phyloP scores from a whole-genome alignment of 1,284 basidiomycete species.

The Stereum hirsutum region DNA sequence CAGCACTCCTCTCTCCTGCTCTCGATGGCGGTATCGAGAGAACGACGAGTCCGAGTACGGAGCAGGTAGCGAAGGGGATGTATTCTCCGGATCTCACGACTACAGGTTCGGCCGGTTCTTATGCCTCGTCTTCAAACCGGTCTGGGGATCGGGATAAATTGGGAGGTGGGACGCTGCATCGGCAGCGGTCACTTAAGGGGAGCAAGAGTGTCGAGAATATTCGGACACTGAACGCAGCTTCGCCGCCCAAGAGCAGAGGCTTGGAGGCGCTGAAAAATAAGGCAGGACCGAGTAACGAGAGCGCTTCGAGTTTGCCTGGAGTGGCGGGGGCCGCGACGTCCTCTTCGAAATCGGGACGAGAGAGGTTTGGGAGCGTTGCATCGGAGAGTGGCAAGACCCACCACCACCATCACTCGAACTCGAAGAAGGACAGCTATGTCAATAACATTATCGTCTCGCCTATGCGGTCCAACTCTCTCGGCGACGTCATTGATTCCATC shows the following conservation, averaged over 20 bases:
- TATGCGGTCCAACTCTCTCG: conserved; percentile 9
- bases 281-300: conserved; percentile 43
- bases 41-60: conserved; percentile 32
- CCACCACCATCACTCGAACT: too few relatives aligned
- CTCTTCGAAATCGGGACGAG: conserved; percentile 15
- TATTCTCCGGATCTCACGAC: conserved; percentile 19
- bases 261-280: conserved; percentile 15
- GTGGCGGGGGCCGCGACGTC: conserved; percentile 27
- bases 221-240: conserved; percentile 11
- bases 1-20: conserved; percentile 4
- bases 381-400: conserved; percentile 16
- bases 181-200: conserved; percentile 34
- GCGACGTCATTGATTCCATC: conserved; percentile 4
- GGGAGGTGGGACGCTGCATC: conserved; percentile 8
- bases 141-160: conserved; percentile 12
- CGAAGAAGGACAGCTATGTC: background rate
- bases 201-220: conserved; percentile 56
- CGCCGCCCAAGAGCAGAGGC: conserved; percentile 22
- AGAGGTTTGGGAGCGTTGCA: conserved; percentile 25
- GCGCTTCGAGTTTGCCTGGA: conserved; percentile 36
- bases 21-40: too few relatives aligned
- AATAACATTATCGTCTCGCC: conserved; percentile 1
- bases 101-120: background rate
- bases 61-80: conserved; percentile 20
- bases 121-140: too few relatives aligned